Conservation (phyloP, 768 basidiomycete genomes). For the Russula earlei region DNA sequence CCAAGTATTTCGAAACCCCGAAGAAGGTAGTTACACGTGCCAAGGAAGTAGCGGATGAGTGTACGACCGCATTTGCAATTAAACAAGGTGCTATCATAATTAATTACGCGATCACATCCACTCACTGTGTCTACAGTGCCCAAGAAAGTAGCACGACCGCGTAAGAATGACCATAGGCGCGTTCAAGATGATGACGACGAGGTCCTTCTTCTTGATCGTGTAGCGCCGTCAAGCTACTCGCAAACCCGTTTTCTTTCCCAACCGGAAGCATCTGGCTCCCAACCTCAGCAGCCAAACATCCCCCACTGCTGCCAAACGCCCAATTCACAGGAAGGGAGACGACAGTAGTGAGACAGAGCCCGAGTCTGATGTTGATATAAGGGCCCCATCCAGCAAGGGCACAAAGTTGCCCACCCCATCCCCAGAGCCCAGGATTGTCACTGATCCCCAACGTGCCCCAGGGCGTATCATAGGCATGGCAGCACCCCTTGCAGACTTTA, state of each 20-base stretch:
- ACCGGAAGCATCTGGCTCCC: slow-evolving; percentile 23
- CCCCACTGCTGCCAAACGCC: slow-evolving; percentile 19
- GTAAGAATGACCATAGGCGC: slow-evolving; percentile 54
- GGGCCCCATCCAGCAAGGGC: slow-evolving; percentile 20
- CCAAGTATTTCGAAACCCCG: slow-evolving; percentile 79
- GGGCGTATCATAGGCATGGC: slow-evolving; percentile 72
- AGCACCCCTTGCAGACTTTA: slow-evolving; percentile 70
- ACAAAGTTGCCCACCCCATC: slow-evolving; percentile 20
- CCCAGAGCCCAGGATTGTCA: slow-evolving; percentile 23
- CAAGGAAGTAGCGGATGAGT: slow-evolving; percentile 44
- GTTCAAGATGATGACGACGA: slow-evolving; percentile 44
- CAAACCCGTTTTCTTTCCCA: slow-evolving; percentile 19
- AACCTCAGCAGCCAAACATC: slow-evolving; percentile 11
- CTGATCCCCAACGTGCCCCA: slow-evolving; percentile 47
- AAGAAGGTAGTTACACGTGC: slow-evolving; percentile 55
- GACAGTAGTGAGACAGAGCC: slow-evolving; percentile 49
- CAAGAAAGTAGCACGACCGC: slow-evolving; percentile 46
- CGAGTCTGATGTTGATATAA: slow-evolving; percentile 33
- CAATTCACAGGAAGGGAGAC: slow-evolving; percentile 19
- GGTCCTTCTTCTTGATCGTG: slow-evolving; percentile 18
- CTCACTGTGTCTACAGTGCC: slow-evolving; percentile 36
- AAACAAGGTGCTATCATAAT: slow-evolving; percentile 48
- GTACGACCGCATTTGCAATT: slow-evolving; percentile 61
- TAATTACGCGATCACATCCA: neutral
- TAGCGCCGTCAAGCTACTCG: neutral